phyloP scores from a whole-genome alignment of 2,329 filamentous ascomycete species.

The Pezicula neosporulosa region DNA sequence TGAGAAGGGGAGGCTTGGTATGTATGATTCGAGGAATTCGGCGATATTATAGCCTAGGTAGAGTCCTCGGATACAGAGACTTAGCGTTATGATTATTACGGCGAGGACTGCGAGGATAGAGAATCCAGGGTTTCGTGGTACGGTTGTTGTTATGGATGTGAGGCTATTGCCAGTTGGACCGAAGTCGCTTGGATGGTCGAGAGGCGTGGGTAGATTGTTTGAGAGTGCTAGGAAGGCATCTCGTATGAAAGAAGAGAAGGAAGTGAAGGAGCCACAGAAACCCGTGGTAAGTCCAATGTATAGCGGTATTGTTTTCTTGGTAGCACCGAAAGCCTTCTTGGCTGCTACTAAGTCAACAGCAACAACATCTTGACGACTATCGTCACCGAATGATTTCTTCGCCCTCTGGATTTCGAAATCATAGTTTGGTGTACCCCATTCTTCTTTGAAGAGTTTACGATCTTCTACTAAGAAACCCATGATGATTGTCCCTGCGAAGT shows the following conservation, averaged over 20 bases:
- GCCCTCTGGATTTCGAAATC: neutral
- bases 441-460: constrained; percentile 59
- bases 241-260: constrained; percentile 76
- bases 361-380: neutral
- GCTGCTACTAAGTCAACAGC: constrained; percentile 15
- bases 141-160: constrained; percentile 20
- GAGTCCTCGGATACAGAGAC: constrained; percentile 64
- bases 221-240: constrained; percentile 74
- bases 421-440: constrained; percentile 1
- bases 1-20: constrained; percentile 53
- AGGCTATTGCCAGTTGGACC: neutral
- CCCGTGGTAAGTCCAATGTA: constrained; percentile 82
- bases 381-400: neutral
- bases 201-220: constrained; percentile 41
- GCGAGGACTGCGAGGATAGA: constrained; percentile 75
- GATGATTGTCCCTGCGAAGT: constrained; percentile 71
- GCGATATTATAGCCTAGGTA: constrained; percentile 74
- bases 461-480: constrained; percentile 84
- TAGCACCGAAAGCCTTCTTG: constrained; percentile 52
- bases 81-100: constrained; percentile 66
- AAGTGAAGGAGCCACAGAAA: constrained; percentile 86
- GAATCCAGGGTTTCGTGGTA: constrained; percentile 63
- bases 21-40: constrained; percentile 49
- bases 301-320: constrained; percentile 79
- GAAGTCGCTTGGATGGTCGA: neutral